Base-by-base conservation (phyloP, 2,329 filamentous ascomycete species). In the Stromatinia cepivora region DNA sequence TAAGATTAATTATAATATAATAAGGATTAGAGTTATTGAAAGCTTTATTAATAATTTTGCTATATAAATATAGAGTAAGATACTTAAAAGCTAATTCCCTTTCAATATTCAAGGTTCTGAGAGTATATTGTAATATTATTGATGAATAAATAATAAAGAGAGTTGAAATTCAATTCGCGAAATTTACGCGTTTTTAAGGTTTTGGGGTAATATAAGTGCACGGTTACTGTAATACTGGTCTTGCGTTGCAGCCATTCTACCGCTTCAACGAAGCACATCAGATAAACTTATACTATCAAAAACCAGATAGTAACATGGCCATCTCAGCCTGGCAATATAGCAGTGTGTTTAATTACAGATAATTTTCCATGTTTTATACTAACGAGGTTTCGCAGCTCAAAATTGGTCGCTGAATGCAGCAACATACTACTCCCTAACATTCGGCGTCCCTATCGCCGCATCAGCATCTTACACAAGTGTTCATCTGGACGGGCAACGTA, bases 281-380 rank as follows among this genome's bases (percentile, higher is more conserved):
- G 39, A 71, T 73, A 28, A 69, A 71, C 53, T 46, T 73, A 9
- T 69, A 72, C 46, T 52, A 73, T 39, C 69, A 71, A 42, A 52
- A 50, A 42, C 36, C 48, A 6, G 48, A 42, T 56, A 28, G 69
- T 22, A 67, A 69, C 48, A 58, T 73, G 11, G 53, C 57, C 13
- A 46, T 72, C 36, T 67, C 64, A 57, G 64, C 53, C n/a, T 67
- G 53, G 64, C 22, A 34, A 22, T 57, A 58, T 36, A 22, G 53
- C 13, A 58, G 64, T 59, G 17, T 22, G 65, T 25, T 39, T 50
- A 3, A 10, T 13, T 7, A 10, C 0, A 28, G 11, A 20, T 50
- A 25, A 1, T 4, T 31, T 48, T 22, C 6, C 6, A 20, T 7
- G n/a, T 6, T 13, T 9, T 7, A 25, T 8, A 2, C 64, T 66